Evolutionary conservation across 371 early-diverging fungal species (phyloP).

Genomic region (Apophysomyces variabilis): DNA sequence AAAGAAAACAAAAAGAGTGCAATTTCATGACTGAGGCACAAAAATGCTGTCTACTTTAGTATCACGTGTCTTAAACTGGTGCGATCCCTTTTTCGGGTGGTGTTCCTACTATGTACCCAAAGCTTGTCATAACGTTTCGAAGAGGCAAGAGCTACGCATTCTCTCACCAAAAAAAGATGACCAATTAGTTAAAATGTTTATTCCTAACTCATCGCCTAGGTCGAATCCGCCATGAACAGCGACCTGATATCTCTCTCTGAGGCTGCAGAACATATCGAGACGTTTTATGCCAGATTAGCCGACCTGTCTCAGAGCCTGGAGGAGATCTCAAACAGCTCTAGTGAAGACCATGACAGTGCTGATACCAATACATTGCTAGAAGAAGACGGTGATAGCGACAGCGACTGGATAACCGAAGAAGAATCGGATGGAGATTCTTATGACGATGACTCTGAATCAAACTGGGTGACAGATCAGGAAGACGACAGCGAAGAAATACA

Average conservation of each 20-base stretch:
- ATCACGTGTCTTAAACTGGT: neutral
- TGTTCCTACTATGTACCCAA: neutral
- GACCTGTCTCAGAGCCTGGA: too few relatives aligned
- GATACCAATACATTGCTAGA: neutral
- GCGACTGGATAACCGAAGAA: neutral
- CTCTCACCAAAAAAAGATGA: neutral
- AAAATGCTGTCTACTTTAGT: too few relatives aligned
- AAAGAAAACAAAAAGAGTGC: neutral
- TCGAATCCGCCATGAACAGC: too few relatives aligned
- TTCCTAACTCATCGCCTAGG: too few relatives aligned
- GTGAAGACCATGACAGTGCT: neutral
- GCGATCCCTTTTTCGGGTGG: neutral
- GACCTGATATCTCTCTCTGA: too few relatives aligned
- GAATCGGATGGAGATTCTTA: neutral
- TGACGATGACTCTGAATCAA: neutral
- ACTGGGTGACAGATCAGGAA: conserved; percentile 2
- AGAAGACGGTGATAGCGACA: neutral
- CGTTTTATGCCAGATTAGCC: too few relatives aligned
- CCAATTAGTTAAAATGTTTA: too few relatives aligned
- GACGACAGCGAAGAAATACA: neutral
- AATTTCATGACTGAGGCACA: neutral
- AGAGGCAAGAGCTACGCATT: neutral
- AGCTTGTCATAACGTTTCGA: conserved; percentile 16
- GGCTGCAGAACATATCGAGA: too few relatives aligned
- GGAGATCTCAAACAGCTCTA: neutral